These are phyloP conservation scores for Sclerotinia borealis DNA, from an alignment of 2,329 filamentous ascomycete genomes.

Conservation along the genomic window DNA sequence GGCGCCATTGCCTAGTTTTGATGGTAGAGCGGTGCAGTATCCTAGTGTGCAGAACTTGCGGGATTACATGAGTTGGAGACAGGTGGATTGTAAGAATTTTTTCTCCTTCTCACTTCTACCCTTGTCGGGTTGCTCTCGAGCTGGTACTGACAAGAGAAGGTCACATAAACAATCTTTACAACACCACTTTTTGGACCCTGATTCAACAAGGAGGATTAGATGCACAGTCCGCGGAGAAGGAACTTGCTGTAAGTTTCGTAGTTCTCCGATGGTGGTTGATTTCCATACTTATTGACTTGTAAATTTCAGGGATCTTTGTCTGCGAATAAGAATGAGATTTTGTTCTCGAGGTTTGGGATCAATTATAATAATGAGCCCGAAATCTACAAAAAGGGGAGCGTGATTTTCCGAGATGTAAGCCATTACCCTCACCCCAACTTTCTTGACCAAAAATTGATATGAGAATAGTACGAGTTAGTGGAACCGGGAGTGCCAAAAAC, in stretches of 20 bases:
- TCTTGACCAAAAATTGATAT: slow-evolving; percentile 4
- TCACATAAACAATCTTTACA: slow-evolving; percentile 98
- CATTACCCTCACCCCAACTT: background rate
- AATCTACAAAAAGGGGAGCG: slow-evolving; percentile 88
- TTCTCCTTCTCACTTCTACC: slow-evolving; percentile 9
- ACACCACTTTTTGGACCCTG: slow-evolving; percentile 91
- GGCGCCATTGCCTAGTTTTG: slow-evolving; percentile 78
- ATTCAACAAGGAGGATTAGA: slow-evolving; percentile 72
- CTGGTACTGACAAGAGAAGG: slow-evolving; percentile 42
- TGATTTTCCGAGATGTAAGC: slow-evolving; percentile 67
- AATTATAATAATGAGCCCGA: slow-evolving; percentile 98
- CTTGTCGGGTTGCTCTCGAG: background rate
- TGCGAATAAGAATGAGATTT: slow-evolving; percentile 89
- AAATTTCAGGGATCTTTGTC: slow-evolving; percentile 67
- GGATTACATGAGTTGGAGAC: slow-evolving; percentile 96
- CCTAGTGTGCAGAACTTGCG: slow-evolving; percentile 74
- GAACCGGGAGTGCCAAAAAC: slow-evolving; percentile 43
- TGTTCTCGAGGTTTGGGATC: slow-evolving; percentile 81
- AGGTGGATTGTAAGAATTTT: slow-evolving; percentile 73
- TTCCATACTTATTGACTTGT: background rate
- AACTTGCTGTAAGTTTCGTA: slow-evolving; percentile 56
- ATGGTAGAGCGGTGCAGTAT: slow-evolving; percentile 86
- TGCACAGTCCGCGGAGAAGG: slow-evolving; percentile 72
- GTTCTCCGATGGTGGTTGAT: background rate
- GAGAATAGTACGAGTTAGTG: slow-evolving; percentile 60